These are phyloP conservation scores for Lasiosphaeria ovina DNA, from an alignment of 495 filamentous ascomycete genomes.

Conservation along the genomic window DNA sequence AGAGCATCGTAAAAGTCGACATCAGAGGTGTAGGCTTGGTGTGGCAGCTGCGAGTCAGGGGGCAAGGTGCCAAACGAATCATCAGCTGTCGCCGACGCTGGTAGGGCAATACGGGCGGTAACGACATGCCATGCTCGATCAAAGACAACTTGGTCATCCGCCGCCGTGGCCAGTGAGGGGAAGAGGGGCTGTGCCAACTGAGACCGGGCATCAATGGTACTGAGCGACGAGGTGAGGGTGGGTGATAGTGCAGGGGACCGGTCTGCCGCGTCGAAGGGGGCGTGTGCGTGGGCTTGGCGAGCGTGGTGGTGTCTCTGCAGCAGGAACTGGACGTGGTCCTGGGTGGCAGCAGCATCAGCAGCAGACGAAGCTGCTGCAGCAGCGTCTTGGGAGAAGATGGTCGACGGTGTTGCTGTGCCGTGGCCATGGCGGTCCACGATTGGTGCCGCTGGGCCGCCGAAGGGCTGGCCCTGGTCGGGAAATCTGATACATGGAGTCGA, in stretches of 20 bases:
- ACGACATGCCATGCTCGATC: slow-evolving; percentile 68
- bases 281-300: slow-evolving; percentile 7
- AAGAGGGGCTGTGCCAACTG: slow-evolving; percentile 23
- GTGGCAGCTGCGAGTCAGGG: slow-evolving; percentile 40
- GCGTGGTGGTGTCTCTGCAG: slow-evolving; percentile 4
- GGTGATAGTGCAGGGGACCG: slow-evolving; percentile 10
- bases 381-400: slow-evolving; percentile 11
- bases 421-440: slow-evolving; percentile 2
- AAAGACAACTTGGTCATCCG: slow-evolving; percentile 58
- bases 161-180: slow-evolving; percentile 21
- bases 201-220: slow-evolving; percentile 15
- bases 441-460: slow-evolving; percentile 33
- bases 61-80: slow-evolving; percentile 43
- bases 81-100: slow-evolving; percentile 43
- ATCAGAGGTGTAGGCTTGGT: slow-evolving; percentile 18
- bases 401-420: slow-evolving; percentile 14
- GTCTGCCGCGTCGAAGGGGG: neutral
- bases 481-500: slow-evolving; percentile 37
- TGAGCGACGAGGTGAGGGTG: slow-evolving; percentile 11
- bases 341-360: slow-evolving; percentile 9
- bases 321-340: slow-evolving; percentile 1
- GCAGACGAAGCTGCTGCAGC: neutral
- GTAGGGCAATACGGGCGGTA: slow-evolving; percentile 60
- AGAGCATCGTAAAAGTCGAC: slow-evolving; percentile 44
- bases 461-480: slow-evolving; percentile 36